phyloP scores from a whole-genome alignment of 108 stramenopile species.

The Skeletonema menzelii region DNA sequence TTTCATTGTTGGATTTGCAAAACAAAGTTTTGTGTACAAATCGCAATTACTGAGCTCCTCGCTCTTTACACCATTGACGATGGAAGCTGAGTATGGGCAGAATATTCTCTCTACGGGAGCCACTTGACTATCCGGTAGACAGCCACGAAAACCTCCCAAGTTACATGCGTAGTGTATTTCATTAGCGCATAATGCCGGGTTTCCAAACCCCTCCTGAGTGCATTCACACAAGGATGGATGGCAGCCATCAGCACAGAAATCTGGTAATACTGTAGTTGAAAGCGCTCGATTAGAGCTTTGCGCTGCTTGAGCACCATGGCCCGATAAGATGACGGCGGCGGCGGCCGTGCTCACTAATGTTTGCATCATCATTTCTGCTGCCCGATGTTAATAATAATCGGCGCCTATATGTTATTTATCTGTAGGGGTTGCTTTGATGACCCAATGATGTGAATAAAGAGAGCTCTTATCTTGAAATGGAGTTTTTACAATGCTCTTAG shows the following conservation, averaged over 20 bases:
- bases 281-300: too few species aligned
- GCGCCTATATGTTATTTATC: background rate
- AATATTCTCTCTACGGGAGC: background rate
- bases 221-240: background rate
- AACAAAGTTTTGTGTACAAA: background rate
- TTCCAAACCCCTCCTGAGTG: background rate
- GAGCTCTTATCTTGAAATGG: background rate
- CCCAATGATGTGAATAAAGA: background rate
- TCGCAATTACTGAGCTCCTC: background rate
- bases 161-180: constrained; percentile 5
- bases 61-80: background rate
- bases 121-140: background rate
- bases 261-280: too few species aligned
- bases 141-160: background rate
- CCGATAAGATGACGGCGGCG: background rate
- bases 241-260: too few species aligned
- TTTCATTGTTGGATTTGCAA: background rate
- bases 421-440: background rate
- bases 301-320: background rate
- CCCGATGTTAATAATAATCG: background rate
- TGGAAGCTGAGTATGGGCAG: constrained; percentile 3
- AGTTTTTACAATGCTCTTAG: background rate
- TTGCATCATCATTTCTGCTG: background rate
- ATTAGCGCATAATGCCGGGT: background rate
- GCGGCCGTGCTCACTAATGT: background rate